Conservation (phyloP, 2,329 filamentous ascomycete genomes). For the Fusarium sp. region DNA sequence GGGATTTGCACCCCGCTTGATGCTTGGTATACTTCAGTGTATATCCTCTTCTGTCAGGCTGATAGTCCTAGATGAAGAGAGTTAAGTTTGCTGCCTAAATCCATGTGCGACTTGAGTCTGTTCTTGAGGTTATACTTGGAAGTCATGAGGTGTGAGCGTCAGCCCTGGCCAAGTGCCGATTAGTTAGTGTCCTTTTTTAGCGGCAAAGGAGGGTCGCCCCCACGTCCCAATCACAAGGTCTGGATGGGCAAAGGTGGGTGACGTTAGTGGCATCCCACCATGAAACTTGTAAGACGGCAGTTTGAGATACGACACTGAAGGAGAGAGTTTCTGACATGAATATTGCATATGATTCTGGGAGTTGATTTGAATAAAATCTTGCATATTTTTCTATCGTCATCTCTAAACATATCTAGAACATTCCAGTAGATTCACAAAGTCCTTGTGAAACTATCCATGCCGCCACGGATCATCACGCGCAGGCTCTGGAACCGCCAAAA, state of each 20-base stretch:
- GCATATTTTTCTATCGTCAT: too few relatives aligned
- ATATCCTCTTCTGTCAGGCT: background rate
- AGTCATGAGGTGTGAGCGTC: background rate
- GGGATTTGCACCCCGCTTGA: background rate
- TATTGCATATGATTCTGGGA: too few relatives aligned
- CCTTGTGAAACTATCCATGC: constrained; percentile 25
- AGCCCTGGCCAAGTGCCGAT: background rate
- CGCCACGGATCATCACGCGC: constrained; percentile 23
- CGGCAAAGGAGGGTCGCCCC: background rate
- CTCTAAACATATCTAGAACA: background rate
- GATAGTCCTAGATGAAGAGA: background rate
- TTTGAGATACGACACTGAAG: too few relatives aligned
- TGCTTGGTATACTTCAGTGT: background rate
- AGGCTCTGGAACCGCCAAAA: constrained; percentile 38
- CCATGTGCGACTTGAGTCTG: background rate
- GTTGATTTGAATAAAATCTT: too few relatives aligned
- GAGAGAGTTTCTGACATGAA: too few relatives aligned
- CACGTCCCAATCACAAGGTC: background rate
- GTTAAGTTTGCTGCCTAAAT: background rate
- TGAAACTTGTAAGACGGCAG: too few relatives aligned
- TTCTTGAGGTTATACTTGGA: background rate
- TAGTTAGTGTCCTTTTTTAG: background rate
- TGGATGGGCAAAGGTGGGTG: too few relatives aligned
- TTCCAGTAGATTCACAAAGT: constrained; percentile 9
- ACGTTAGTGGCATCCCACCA: too few relatives aligned